Conservation (phyloP, 441 rosid genomes). For the Dalechampia spathulata region DNA sequence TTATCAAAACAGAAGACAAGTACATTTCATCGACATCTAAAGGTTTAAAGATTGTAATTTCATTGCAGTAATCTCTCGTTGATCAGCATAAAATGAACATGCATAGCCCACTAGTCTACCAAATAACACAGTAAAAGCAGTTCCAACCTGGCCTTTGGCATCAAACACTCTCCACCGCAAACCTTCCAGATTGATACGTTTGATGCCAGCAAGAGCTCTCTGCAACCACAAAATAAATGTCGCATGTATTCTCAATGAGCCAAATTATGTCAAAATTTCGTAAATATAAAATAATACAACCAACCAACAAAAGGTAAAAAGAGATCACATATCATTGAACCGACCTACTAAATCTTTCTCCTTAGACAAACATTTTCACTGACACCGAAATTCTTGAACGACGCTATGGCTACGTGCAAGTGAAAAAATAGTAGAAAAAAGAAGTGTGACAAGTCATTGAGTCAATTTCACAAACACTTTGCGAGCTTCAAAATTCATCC, state of each 20-base stretch:
- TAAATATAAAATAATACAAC: no score
- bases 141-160: slow-evolving; percentile 90
- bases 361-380: background rate
- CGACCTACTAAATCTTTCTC: background rate
- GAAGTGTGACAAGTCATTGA: slow-evolving; percentile 1
- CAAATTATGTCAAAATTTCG: background rate
- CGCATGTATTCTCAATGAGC: background rate
- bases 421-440: no score
- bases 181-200: slow-evolving; percentile 89
- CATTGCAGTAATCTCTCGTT: background rate
- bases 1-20: background rate
- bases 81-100: background rate
- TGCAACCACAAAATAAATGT: slow-evolving; percentile 25
- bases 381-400: background rate
- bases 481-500: no score
- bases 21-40: background rate
- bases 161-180: slow-evolving; percentile 94
- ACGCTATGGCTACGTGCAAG: no score
- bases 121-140: background rate
- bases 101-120: background rate
- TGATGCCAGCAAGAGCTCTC: slow-evolving; percentile 95
- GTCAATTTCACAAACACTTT: slow-evolving; percentile 31
- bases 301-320: background rate
- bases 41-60: background rate
- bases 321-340: background rate